These are phyloP conservation scores for Cercospora citrullina DNA, from an alignment of 2,329 filamentous ascomycete species.

Conservation along the genomic window DNA sequence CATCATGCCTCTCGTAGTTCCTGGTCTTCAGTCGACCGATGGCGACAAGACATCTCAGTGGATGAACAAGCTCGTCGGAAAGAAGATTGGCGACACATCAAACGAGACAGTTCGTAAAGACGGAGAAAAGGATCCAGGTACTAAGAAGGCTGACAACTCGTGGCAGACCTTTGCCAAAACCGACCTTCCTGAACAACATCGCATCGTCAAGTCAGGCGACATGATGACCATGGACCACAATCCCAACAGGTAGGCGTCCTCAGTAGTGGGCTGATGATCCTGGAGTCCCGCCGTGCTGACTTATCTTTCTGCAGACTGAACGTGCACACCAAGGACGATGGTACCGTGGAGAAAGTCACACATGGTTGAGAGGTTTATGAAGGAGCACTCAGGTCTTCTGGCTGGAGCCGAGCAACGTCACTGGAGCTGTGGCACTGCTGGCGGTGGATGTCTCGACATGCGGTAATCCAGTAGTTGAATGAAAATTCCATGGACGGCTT, in stretches of 20 bases:
- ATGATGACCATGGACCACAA: slow-evolving; percentile 52
- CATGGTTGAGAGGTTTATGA: slow-evolving; percentile 41
- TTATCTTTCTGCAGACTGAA: slow-evolving; percentile 42
- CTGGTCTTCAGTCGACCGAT: slow-evolving; percentile 46
- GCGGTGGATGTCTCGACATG: not conserved
- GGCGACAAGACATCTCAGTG: slow-evolving; percentile 45
- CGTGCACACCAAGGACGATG: slow-evolving; percentile 51
- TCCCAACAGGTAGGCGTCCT: slow-evolving; percentile 44
- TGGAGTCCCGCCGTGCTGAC: not conserved
- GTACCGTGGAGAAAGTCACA: slow-evolving; percentile 51
- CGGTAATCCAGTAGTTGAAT: not conserved
- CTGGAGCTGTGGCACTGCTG: not conserved
- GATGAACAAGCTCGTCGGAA: slow-evolving; percentile 52
- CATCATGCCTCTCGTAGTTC: slow-evolving; percentile 54
- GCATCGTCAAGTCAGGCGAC: slow-evolving; percentile 49
- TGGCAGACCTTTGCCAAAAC: slow-evolving; percentile 53
- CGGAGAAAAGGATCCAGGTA: not conserved
- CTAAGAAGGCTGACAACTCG: not conserved
- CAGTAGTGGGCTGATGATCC: not conserved
- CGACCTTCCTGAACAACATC: slow-evolving; percentile 51
- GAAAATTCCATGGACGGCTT: not conserved
- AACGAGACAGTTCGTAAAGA: slow-evolving; percentile 45
- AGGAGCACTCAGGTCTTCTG: not conserved
- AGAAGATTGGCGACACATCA: slow-evolving; percentile 52
- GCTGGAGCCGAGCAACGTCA: not conserved